Evolutionary conservation across 176 grass and related monocot genomes (phyloP).

Genomic region (Oryza meyeriana): DNA sequence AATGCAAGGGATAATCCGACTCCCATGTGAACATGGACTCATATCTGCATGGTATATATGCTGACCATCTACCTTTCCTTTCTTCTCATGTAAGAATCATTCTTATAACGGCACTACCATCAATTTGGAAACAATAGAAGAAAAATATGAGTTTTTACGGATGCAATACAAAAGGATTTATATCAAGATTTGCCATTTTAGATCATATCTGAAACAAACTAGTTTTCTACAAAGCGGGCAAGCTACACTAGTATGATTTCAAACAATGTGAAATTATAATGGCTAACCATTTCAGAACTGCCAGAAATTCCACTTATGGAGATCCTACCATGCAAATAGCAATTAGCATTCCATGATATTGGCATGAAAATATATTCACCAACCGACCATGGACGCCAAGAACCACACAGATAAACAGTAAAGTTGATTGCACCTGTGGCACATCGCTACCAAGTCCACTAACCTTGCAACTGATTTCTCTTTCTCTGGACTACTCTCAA

Average conservation of each 20-base stretch:
- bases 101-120: background rate
- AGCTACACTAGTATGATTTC: slow-evolving; percentile 2
- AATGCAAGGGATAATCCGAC: background rate
- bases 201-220: slow-evolving; percentile 4
- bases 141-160: background rate
- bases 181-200: background rate
- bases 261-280: background rate
- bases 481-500: slow-evolving; percentile 40
- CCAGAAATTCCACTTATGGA: background rate
- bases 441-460: slow-evolving; percentile 26
- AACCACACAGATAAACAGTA: background rate
- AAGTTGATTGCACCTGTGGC: background rate
- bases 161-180: background rate
- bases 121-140: background rate
- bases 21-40: background rate
- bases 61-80: background rate
- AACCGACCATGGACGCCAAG: background rate
- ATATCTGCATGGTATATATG: background rate
- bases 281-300: background rate
- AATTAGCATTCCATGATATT: background rate
- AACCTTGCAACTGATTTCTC: slow-evolving; percentile 67
- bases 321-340: background rate
- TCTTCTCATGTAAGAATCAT: background rate
- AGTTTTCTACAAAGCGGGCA: background rate
- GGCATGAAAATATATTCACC: background rate